Evolutionary conservation across 2,329 filamentous ascomycete species (phyloP).

Genomic region (Podosphaera aphanis): DNA sequence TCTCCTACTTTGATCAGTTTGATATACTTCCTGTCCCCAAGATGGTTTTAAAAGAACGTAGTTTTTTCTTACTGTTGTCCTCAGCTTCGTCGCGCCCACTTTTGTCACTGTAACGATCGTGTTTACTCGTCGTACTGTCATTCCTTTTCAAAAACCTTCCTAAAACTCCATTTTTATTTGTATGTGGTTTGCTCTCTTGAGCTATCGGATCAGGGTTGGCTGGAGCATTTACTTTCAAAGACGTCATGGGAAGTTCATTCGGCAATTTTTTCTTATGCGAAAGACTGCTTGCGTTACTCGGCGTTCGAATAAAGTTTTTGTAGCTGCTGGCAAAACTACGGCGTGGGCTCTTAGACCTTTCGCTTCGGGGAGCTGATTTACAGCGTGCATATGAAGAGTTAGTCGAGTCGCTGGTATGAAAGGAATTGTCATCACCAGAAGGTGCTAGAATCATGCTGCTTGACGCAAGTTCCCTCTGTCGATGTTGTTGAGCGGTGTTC

Average conservation of each 20-base stretch:
- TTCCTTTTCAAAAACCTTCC: not conserved
- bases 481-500: slow-evolving; percentile 52
- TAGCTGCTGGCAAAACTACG: slow-evolving; percentile 13
- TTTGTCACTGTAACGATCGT: no score
- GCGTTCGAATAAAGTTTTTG: slow-evolving; percentile 8
- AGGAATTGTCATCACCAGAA: slow-evolving; percentile 9
- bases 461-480: slow-evolving; percentile 64
- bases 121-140: not conserved
- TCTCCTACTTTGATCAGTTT: no score
- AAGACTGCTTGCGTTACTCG: slow-evolving; percentile 12
- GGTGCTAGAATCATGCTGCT: slow-evolving; percentile 21
- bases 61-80: no score
- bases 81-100: no score
- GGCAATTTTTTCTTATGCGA: not conserved
- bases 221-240: not conserved
- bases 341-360: slow-evolving; percentile 12
- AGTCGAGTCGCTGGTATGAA: not conserved
- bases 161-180: not conserved
- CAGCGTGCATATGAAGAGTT: not conserved
- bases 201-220: not conserved
- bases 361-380: slow-evolving; percentile 6
- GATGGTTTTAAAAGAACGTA: no score
- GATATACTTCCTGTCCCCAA: no score
- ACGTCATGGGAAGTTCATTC: not conserved
- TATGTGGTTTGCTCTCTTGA: not conserved